Conservation (phyloP, 2,329 filamentous ascomycete species). For the Cyphellophora attinorum region DNA sequence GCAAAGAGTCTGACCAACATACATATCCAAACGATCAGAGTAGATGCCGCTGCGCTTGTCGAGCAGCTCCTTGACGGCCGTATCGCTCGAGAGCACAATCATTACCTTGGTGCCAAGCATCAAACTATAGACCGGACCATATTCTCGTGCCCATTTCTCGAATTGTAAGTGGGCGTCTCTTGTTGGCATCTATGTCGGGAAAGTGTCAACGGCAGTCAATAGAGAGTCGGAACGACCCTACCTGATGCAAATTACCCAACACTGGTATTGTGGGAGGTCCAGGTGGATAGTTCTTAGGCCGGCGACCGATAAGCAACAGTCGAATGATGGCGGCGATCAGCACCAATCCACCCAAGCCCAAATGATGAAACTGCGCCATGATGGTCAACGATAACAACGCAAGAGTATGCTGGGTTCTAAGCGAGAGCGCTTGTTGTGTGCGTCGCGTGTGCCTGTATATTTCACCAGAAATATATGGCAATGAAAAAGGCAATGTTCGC, state of each 20-base stretch:
- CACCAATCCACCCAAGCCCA: background rate
- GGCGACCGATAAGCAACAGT: too few species aligned
- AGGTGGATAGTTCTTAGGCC: constrained; percentile 1
- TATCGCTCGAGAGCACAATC: constrained; percentile 24
- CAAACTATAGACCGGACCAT: constrained; percentile 27
- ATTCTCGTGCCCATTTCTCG: constrained; percentile 26
- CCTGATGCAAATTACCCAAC: background rate
- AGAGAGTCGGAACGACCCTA: too few species aligned
- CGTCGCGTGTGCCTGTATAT: too few species aligned
- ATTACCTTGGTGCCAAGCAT: constrained; percentile 23
- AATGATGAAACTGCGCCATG: too few species aligned
- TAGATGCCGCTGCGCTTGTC: constrained; percentile 29
- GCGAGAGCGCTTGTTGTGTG: too few species aligned
- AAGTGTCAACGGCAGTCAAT: too few species aligned
- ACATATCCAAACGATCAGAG: constrained; percentile 23
- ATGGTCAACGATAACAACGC: too few species aligned
- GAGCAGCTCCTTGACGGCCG: constrained; percentile 26
- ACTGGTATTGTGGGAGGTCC: constrained; percentile 5
- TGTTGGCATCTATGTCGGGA: too few species aligned
- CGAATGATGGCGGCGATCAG: background rate
- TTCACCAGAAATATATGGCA: too few species aligned
- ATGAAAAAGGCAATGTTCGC: too few species aligned
- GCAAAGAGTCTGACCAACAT: constrained; percentile 19
- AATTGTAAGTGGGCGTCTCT: constrained; percentile 36
- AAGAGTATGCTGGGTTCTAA: too few species aligned